Evolutionary conservation across 495 filamentous ascomycete species (phyloP).

Genomic region (Aspergillus nidulans): DNA sequence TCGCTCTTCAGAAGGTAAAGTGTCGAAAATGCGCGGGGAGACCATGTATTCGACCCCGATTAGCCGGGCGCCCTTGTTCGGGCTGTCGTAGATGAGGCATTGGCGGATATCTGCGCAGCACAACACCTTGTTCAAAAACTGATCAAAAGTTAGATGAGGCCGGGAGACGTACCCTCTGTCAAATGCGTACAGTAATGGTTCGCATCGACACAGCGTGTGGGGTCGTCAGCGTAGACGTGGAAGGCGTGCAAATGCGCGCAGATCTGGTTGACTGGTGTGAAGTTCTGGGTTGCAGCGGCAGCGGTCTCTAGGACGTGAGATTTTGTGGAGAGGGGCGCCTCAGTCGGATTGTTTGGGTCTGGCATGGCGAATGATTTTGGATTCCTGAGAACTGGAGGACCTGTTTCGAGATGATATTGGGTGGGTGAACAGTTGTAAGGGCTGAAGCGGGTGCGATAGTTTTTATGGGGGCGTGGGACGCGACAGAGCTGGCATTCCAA

Average conservation of each 20-base stretch:
- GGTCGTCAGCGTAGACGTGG: constrained; percentile 72
- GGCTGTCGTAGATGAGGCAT: constrained; percentile 81
- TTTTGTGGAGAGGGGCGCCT: constrained; percentile 51
- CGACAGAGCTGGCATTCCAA: too few species aligned
- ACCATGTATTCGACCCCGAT: constrained; percentile 96
- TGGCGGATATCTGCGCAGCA: constrained; percentile 69
- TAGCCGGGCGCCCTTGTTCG: constrained; percentile 60
- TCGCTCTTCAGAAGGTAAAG: constrained; percentile 60
- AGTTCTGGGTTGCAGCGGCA: constrained; percentile 59
- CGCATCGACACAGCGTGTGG: constrained; percentile 62
- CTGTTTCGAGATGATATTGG: too few species aligned
- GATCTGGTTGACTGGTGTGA: constrained; percentile 68
- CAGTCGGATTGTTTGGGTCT: constrained; percentile 22
- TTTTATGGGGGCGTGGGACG: too few species aligned
- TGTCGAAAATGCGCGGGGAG: constrained; percentile 60
- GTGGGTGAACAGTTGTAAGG: too few species aligned
- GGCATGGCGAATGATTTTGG: constrained; percentile 10
- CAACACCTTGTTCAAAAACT: too few species aligned
- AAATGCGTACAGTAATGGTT: constrained; percentile 86
- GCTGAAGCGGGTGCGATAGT: too few species aligned
- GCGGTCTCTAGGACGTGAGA: constrained; percentile 63
- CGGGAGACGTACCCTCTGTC: constrained; percentile 56
- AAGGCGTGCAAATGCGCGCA: constrained; percentile 86
- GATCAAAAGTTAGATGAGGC: too few species aligned
- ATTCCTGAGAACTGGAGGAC: too few species aligned